These are phyloP conservation scores for Symmetrospora coprosmae DNA, from an alignment of 768 basidiomycete genomes.

Conservation along the genomic window DNA sequence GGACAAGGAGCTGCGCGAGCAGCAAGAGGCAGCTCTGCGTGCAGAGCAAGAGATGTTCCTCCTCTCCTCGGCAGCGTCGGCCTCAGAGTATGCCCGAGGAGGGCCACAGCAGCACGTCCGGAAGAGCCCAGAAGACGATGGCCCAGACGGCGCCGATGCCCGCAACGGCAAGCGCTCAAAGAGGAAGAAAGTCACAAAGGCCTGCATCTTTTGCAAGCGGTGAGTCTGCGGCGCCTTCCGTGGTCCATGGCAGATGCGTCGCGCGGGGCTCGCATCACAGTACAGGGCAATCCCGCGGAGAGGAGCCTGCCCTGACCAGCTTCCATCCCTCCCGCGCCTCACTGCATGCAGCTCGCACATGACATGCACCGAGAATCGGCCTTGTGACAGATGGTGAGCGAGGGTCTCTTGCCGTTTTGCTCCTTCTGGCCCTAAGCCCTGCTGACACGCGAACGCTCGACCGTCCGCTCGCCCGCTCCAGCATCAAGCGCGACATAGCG, in stretches of 20 bases:
- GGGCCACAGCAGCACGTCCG: neutral
- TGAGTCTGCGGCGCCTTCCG: neutral
- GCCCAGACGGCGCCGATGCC: neutral
- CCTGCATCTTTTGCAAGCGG: constrained; percentile 31
- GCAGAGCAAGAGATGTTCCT: too few species aligned
- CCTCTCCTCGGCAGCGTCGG: too few species aligned
- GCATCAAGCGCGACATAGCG: constrained; percentile 85
- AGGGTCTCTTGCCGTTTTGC: too few species aligned
- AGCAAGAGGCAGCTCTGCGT: too few species aligned
- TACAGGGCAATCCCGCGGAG: too few species aligned
- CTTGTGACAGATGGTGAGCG: constrained; percentile 82
- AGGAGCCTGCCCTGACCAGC: too few species aligned
- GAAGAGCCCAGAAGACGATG: neutral
- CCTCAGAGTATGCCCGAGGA: too few species aligned
- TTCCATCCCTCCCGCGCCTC: constrained; percentile 13
- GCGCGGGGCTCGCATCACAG: too few species aligned
- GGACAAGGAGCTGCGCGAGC: too few species aligned
- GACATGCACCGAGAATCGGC: constrained; percentile 40
- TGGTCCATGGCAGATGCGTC: too few species aligned
- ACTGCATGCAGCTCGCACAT: constrained; percentile 28
- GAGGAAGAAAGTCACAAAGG: constrained; percentile 28
- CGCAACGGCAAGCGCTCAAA: neutral
- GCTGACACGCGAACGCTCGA: neutral
- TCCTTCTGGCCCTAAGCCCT: constrained; percentile 21
- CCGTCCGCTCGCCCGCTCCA: neutral